Base-by-base conservation (phyloP, 345 rosid species). In the Nephelium lappaceum region DNA sequence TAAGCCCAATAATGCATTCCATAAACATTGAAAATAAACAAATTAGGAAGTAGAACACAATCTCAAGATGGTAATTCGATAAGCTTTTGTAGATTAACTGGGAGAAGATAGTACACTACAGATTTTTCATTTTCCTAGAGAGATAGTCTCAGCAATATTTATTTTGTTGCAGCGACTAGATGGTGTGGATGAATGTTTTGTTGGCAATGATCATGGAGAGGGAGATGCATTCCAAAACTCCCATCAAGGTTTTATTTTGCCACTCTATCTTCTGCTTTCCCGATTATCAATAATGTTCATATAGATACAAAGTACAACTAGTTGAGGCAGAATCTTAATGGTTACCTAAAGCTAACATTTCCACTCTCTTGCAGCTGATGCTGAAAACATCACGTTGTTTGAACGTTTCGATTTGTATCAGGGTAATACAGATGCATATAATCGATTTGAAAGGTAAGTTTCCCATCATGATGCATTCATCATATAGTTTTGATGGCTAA, bases 241-340 rank as follows among this genome's bases (percentile, higher is more conserved):
- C 14, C 97, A 95, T 82, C 98, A 92, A 95, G 97, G 98, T 95
- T 81, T 76, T 66, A 61, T 43, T 73, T 78, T 15, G 1, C 11
- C 16, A 41, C 45, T 47, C n/a, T 43, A 39, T 62, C 31, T 71
- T 43, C 31, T 58, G 31, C 12, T 25, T 63, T 55, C 47, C 19
- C 55, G 41, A 65, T 69, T 61, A 23, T 21, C 62, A n/a, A n/a
- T 67, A 24, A 4, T 49, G 19, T 57, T 15, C 11, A 23, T 9
- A 53, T n/a, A n/a, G 5, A 38, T 39, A 42, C 12, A 68, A 76
- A 3, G 19, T 47, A 42, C 19, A 68, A 76, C 38, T 41, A 15
- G n/a, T 41, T 51, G 69, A 63, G 64, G 64, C 38, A 23, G 18
- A 62, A 19, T 57, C 23, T 21, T 60, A 78, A n/a, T 74, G 24